Evolutionary conservation across 129 eudicot genomes (phyloP).

Genomic region (Smallanthus sonchifolius): DNA sequence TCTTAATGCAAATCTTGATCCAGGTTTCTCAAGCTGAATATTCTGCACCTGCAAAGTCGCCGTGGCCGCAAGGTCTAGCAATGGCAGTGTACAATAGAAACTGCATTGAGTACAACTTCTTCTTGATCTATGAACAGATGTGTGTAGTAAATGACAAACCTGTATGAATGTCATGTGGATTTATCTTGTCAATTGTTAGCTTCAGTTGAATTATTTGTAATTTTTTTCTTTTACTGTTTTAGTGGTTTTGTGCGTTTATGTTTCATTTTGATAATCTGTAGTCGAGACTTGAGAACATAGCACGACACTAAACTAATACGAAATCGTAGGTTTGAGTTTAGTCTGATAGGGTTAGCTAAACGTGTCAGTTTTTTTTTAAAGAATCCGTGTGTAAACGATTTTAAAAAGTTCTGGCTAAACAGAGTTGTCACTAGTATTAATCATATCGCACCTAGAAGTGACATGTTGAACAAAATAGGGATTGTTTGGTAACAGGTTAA

Average conservation of each 20-base stretch:
- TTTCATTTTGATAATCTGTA: conserved; percentile 3
- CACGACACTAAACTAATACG: background rate
- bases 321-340: background rate
- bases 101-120: conserved; percentile 28
- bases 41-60: conserved; percentile 67
- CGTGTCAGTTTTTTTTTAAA: background rate
- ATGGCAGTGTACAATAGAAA: conserved; percentile 28
- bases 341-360: background rate
- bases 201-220: conserved; percentile 19
- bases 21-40: conserved; percentile 78
- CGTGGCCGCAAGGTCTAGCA: conserved; percentile 38
- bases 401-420: no score
- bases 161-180: background rate
- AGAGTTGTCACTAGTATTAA: no score
- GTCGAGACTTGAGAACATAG: background rate
- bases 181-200: conserved; percentile 25
- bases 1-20: conserved; percentile 80
- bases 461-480: no score
- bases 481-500: no score
- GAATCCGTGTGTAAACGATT: no score
- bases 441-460: no score
- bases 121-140: conserved; percentile 28
- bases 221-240: background rate
- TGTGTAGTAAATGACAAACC: conserved; percentile 26
- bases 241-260: background rate